These are phyloP conservation scores for Candida multigemmis DNA, from an alignment of 805 yeast genomes.

Conservation along the genomic window DNA sequence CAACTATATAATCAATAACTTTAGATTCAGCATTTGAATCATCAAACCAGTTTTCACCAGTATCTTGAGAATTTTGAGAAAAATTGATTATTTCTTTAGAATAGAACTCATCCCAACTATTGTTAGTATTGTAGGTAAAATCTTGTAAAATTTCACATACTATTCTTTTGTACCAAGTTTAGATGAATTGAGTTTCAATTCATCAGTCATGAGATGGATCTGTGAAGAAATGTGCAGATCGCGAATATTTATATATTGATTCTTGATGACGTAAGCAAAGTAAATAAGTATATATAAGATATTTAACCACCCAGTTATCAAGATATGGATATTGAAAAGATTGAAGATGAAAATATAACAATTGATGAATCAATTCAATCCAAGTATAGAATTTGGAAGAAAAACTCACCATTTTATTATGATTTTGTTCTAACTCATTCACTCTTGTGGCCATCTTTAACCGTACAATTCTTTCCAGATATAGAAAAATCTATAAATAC, in stretches of 20 bases:
- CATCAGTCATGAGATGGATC: slow-evolving; percentile 7
- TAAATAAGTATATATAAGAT: not conserved
- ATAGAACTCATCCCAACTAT: slow-evolving; percentile 83
- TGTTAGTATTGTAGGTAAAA: slow-evolving; percentile 14
- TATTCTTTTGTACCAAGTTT: slow-evolving; percentile 81
- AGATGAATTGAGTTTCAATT: slow-evolving; percentile 56
- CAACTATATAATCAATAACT: slow-evolving; percentile 64
- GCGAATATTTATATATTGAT: not conserved
- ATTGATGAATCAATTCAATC: slow-evolving; percentile 23
- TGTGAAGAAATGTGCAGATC: not conserved
- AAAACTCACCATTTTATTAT: slow-evolving; percentile 33
- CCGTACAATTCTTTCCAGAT: slow-evolving; percentile 36
- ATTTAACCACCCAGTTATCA: not conserved
- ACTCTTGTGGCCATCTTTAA: slow-evolving; percentile 35
- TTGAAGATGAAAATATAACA: slow-evolving; percentile 3
- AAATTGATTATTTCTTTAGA: slow-evolving; percentile 65
- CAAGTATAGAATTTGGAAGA: slow-evolving; percentile 33
- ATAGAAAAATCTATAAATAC: slow-evolving; percentile 8
- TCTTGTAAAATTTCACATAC: slow-evolving; percentile 25
- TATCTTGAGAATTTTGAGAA: slow-evolving; percentile 64
- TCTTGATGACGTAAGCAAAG: slow-evolving; percentile 1
- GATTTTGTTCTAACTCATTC: slow-evolving; percentile 31
- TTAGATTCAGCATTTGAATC: slow-evolving; percentile 89
- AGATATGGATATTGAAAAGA: not conserved
- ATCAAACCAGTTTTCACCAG: slow-evolving; percentile 95